Evolutionary conservation across 1,284 basidiomycete species (phyloP), one percentile per base, ranked within the genome.

Genomic region (Volvariella volvacea): DNA sequence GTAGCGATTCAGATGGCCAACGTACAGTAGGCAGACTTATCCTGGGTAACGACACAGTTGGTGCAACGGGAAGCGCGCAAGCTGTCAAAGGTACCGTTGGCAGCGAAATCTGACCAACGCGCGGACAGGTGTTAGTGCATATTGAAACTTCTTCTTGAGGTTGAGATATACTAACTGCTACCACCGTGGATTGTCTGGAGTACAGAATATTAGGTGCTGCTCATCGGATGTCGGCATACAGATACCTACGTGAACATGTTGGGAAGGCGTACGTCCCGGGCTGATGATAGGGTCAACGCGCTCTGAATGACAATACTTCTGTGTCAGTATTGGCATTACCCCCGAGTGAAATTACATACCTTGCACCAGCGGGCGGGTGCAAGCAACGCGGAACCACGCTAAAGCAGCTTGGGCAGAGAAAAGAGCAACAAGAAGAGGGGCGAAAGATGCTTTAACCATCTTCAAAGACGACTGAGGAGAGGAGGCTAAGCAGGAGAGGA

Each of bases 241-340:
- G 25, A n/a, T 4, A 56, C 69, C 41, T 39, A 67, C 65, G 49
- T 73, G 69, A 19, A 66, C 62, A 48, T 72, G 67, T 39, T 67
- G 57, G 2, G 66, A 66, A 2, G 65, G 65, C 3, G 56, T 54
- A 9, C 48, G 44, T 16, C 63, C 65, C 2, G 72, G 69, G 14
- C 55, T 60, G 32, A 73, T 59, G 48, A 75, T 68, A 17, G 71
- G 66, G 48, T 76, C 72, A 25, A 69, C 54, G 31, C 73, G 66
- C 43, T 70, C 69, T 62, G 44, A n/a, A 36, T 31, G 21, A 22
- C 8, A 36, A 20, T 36, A 20, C 7, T 7, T 6, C 7, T 15
- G 39, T 47, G 12, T 46, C 19, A 32, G 28, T 45, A 16, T 47
- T 20, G 12, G 37, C 2, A 22, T 8, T 30, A 7, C 15, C 22